Evolutionary conservation across 352 stramenopile species (phyloP), one percentile per base, ranked within the genome.

Genomic region (Globisporangium polare): DNA sequence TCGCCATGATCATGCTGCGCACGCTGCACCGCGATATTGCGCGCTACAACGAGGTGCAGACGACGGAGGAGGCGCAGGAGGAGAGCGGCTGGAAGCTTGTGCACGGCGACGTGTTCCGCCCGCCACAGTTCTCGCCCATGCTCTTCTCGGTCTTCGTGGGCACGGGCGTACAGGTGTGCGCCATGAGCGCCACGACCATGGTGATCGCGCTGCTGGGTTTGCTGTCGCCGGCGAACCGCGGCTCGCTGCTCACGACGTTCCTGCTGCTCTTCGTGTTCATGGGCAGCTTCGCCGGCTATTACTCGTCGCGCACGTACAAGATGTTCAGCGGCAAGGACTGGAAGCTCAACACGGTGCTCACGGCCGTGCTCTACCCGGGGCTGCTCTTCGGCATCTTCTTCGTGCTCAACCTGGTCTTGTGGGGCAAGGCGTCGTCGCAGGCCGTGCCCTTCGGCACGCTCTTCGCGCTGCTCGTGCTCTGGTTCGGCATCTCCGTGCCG

Each of bases 1-100:
- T 99, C 47, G 97, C 94, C 27, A 99, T 99, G 80, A 99, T 99
- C 77, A 98, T 99, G 92, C 81, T 99, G 54, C 94, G 97, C 47
- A 99, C 97, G 37, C 87, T 99, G n/a, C 92, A 98, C 64, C 96
- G 95, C 62, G 97, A 99, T 80, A 99, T 99, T 67, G 82, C 86
- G 54, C 83, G 86, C 41, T 99, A 99, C 80, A 99, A 99, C 67
- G 95, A 98, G 68, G 83, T 97, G 49, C 88, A 97, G 71, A 96
- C 92, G 17, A 89, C 90, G 1, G 94, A 98, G 58, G 96, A 99
- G 60, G 91, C 94, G 0, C 88, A 97, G 62, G 96, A 99, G 69
- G 96, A 99, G 71, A 97, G 80, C 43, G 96, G 96, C 3, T 99
- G 96, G 96, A 99, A 99, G 74, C 84, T 99, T 20, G 92, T 98